These are phyloP conservation scores for Circinella umbellata DNA, from an alignment of 371 early-diverging fungal genomes.

Conservation along the genomic window DNA sequence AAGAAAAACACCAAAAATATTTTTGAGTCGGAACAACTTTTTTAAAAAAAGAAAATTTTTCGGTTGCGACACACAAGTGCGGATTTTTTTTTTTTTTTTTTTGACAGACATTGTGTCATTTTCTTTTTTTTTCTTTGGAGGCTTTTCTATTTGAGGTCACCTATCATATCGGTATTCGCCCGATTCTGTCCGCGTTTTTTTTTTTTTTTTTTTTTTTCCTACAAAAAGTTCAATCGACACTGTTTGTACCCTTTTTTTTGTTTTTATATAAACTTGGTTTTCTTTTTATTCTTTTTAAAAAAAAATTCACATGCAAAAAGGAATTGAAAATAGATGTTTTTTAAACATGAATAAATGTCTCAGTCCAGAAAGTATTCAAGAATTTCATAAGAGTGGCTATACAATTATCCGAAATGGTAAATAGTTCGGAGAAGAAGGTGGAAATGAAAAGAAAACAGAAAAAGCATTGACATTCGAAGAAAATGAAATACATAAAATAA, in stretches of 20 bases:
- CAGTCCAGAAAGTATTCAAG: conserved; percentile 1
- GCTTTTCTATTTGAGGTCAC: background rate
- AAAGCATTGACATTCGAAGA: background rate
- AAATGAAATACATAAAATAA: background rate
- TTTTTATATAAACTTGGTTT: no score
- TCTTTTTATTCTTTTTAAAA: no score
- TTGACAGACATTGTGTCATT: conserved; percentile 6
- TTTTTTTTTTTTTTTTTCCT: no score
- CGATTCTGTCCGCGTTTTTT: background rate
- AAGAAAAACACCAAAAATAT: background rate
- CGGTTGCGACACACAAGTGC: background rate
- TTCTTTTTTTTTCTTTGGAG: background rate
- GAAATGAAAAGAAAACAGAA: background rate
- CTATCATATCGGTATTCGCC: background rate
- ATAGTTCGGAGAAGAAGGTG: background rate
- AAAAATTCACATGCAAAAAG: no score
- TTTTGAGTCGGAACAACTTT: background rate
- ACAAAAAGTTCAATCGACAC: no score
- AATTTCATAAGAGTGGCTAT: conserved; percentile 29
- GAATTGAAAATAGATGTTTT: no score
- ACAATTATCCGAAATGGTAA: conserved; percentile 17
- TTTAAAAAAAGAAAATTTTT: conserved; percentile 10
- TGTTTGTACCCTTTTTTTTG: no score
- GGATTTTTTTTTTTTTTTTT: background rate
- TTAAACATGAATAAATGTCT: background rate